Evolutionary conservation across 2,329 filamentous ascomycete species (phyloP).

Genomic region (Aureobasidium namibiae): DNA sequence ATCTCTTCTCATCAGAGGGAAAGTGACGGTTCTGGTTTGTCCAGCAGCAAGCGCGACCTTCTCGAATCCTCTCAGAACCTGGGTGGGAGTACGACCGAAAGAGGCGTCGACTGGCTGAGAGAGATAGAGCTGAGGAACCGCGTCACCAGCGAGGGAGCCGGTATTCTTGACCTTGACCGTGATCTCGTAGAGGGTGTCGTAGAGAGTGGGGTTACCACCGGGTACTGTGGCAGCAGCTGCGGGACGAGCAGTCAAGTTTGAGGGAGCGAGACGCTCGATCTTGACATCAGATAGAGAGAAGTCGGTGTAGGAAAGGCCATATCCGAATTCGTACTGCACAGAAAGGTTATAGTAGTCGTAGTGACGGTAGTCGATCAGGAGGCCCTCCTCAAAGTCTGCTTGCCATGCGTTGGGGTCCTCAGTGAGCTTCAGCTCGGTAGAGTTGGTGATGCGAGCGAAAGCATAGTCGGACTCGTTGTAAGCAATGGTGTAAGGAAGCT

Average conservation of each 20-base stretch:
- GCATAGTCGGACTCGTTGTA: conserved; percentile 62
- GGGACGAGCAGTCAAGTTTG: background rate
- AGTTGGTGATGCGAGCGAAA: conserved; percentile 25
- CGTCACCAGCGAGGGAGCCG: conserved; percentile 53
- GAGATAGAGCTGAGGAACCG: conserved; percentile 52
- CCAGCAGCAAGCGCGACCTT: conserved; percentile 47
- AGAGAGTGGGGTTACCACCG: conserved; percentile 54
- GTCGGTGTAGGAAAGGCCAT: conserved; percentile 35
- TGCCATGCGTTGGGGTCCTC: conserved; percentile 35
- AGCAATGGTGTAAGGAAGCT: conserved; percentile 80
- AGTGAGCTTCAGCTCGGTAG: conserved; percentile 23
- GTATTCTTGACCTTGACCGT: conserved; percentile 61
- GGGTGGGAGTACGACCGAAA: conserved; percentile 29
- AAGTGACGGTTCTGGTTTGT: conserved; percentile 40
- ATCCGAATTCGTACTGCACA: conserved; percentile 39
- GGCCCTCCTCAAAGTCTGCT: conserved; percentile 43
- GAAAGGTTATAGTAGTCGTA: conserved; percentile 35
- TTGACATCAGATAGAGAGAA: conserved; percentile 29
- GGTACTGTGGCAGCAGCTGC: conserved; percentile 27
- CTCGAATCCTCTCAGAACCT: conserved; percentile 54
- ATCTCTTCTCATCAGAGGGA: conserved; percentile 51
- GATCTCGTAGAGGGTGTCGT: conserved; percentile 58
- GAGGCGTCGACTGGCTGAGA: conserved; percentile 27
- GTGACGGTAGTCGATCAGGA: conserved; percentile 47
- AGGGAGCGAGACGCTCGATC: conserved; percentile 46